phyloP scores from a whole-genome alignment of 257 asterid genomes.

The Nicotiana paniculata region DNA sequence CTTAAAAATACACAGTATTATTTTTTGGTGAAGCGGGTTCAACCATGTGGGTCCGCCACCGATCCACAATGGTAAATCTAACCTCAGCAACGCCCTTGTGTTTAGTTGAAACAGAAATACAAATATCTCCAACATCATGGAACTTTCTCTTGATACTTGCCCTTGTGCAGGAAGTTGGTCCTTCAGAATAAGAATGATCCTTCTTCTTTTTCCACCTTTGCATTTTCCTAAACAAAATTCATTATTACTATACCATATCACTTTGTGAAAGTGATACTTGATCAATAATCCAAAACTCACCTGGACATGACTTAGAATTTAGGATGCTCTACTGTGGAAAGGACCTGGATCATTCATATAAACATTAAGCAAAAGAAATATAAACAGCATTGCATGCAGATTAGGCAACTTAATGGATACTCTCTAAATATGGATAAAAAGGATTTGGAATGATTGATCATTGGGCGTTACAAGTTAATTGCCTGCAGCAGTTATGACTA shows the following conservation, averaged over 20 bases:
- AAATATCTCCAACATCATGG: slow-evolving; percentile 13
- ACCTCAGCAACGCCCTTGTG: slow-evolving; percentile 19
- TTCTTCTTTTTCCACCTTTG: slow-evolving; percentile 16
- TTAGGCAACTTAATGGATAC: background rate
- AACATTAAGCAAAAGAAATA: background rate
- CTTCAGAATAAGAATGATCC: background rate
- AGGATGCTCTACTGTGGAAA: background rate
- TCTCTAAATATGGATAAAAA: slow-evolving; percentile 1
- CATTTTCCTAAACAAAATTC: background rate
- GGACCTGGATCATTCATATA: background rate
- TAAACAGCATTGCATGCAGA: background rate
- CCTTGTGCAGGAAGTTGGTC: slow-evolving; percentile 14
- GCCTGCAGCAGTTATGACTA: background rate
- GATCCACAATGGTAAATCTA: background rate
- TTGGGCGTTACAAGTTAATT: background rate
- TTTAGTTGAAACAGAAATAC: slow-evolving; percentile 29
- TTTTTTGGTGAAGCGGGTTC: too few species aligned
- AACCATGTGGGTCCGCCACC: too few species aligned
- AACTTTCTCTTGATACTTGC: slow-evolving; percentile 35
- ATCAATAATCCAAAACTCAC: background rate
- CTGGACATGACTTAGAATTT: background rate
- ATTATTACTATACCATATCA: background rate
- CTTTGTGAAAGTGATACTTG: background rate
- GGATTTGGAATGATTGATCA: background rate
- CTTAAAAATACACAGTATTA: too few species aligned